These are phyloP conservation scores for Colletotrichum viniferum DNA, from an alignment of 2,329 filamentous ascomycete species.

Conservation along the genomic window DNA sequence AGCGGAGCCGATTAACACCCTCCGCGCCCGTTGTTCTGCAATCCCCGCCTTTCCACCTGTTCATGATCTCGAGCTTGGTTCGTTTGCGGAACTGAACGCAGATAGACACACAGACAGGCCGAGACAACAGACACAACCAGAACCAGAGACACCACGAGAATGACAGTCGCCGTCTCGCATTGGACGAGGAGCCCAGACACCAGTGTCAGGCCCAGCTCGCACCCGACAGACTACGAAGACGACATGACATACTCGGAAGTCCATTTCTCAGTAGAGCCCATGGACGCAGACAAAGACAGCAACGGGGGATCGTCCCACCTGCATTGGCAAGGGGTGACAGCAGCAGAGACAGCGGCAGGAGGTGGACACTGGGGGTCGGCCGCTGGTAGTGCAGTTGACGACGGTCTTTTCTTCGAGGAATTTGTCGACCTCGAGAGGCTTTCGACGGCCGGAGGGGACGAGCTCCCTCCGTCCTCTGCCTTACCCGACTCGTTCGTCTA, in stretches of 20 bases:
- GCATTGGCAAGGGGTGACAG: constrained; percentile 7
- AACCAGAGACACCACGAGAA: constrained; percentile 2
- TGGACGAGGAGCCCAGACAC: constrained; percentile 18
- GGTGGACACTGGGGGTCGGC: neutral
- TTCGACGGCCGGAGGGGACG: constrained; percentile 15
- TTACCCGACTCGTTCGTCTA: constrained; percentile 22
- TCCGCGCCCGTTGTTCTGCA: neutral
- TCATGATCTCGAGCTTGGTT: neutral
- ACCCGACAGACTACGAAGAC: constrained; percentile 8
- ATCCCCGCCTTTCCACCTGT: neutral
- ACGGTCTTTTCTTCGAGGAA: constrained; percentile 29
- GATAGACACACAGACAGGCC: neutral
- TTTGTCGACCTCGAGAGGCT: constrained; percentile 30
- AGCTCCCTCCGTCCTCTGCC: neutral
- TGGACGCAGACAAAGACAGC: constrained; percentile 20
- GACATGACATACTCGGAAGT: constrained; percentile 15
- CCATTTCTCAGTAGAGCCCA: constrained; percentile 19
- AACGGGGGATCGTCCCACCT: constrained; percentile 14
- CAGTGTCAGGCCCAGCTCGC: constrained; percentile 14
- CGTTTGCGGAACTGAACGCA: constrained; percentile 11
- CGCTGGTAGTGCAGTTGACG: neutral
- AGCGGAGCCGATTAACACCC: neutral
- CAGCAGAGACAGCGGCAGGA: neutral
- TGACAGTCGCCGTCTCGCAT: constrained; percentile 22
- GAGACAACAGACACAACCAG: neutral